Base-by-base conservation (phyloP, 352 stramenopile species). In the Phytophthora citricola region DNA sequence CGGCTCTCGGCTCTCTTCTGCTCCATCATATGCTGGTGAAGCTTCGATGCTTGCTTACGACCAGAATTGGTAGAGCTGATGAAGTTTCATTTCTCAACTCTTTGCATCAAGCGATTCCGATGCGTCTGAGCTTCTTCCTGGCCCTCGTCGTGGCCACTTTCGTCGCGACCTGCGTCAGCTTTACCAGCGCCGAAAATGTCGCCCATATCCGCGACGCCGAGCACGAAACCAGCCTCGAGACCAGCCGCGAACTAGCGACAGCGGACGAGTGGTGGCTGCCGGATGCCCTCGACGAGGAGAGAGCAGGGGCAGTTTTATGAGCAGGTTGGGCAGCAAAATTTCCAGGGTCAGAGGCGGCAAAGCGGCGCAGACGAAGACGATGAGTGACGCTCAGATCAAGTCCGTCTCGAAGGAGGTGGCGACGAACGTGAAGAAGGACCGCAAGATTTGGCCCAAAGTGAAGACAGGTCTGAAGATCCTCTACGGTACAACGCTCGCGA, bases 351-450 rank as follows among this genome's bases (percentile, higher is more conserved):
- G 20, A 43, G 40, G 8, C n/a, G 2, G 22, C n/a, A 22, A 3
- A 0, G n/a, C 4, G 2, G 10, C 0, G 8, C 39, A 55, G 49
- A 40, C 44, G 22, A 24, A 67, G 22, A 47, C 20, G 5, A 41
- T 67, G 22, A 50, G 5, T 27, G 34, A 50, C 7, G 7, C 14
- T 14, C 32, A 67, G 41, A n/a, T 67, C 15, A 55, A 63, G 36
- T 10, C 14, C 5, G 14, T 56, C 8, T 15, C 56, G 27, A 50
- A 27, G 15, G 32, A 32, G 6, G 59, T 55, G 5, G 53, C 50
- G 12, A 24, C 3, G 12, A 50, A 24, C 3, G 50, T 61, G 9
- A 67, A 67, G 59, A 67, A 67, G 32, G 9, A 67, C 59, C 50
- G 41, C n/a, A 43, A 24, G 17, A 24, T 24, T 8, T 67, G 59